Evolutionary conservation across 2,329 filamentous ascomycete species (phyloP).

Genomic region (Arthrobotrys pseudoclavata): DNA sequence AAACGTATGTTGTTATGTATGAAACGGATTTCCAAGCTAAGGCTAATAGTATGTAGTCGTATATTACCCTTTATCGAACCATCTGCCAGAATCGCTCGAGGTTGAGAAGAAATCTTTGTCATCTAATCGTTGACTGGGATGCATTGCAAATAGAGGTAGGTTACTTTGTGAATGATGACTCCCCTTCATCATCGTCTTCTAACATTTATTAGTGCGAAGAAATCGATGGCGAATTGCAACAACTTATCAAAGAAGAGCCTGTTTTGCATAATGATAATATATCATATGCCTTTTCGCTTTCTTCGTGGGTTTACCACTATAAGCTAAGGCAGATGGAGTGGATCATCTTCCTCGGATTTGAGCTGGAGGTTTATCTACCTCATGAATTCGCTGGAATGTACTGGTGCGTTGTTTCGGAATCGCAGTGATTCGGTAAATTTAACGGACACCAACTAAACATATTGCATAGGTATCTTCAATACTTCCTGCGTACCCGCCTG

Average conservation of each 20-base stretch:
- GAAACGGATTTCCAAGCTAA: not conserved
- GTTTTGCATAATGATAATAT: constrained; percentile 71
- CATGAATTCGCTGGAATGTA: constrained; percentile 92
- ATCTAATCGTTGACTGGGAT: constrained; percentile 86
- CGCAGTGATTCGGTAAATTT: constrained; percentile 61
- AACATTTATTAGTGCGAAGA: constrained; percentile 72
- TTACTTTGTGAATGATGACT: not conserved
- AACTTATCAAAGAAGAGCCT: constrained; percentile 74
- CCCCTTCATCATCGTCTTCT: not conserved
- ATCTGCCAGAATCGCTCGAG: constrained; percentile 92
- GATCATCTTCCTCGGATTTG: constrained; percentile 92
- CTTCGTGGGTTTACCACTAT: constrained; percentile 89
- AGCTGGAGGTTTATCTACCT: constrained; percentile 87
- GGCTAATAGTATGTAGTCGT: constrained; percentile 71
- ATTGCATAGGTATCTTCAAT: constrained; percentile 91
- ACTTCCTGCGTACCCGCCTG: constrained; percentile 77
- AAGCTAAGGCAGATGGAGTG: constrained; percentile 90
- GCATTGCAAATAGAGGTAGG: constrained; percentile 80
- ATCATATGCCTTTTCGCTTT: constrained; percentile 79
- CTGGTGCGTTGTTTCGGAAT: constrained; percentile 69
- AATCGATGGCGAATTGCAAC: constrained; percentile 77
- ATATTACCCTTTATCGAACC: constrained; percentile 84
- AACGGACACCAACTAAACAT: constrained; percentile 70
- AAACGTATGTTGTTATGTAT: constrained; percentile 65
- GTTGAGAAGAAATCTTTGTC: constrained; percentile 87